Evolutionary conservation across 345 rosid species (phyloP), one percentile per base, ranked within the genome.

Genomic region (Iberis pinnata): DNA sequence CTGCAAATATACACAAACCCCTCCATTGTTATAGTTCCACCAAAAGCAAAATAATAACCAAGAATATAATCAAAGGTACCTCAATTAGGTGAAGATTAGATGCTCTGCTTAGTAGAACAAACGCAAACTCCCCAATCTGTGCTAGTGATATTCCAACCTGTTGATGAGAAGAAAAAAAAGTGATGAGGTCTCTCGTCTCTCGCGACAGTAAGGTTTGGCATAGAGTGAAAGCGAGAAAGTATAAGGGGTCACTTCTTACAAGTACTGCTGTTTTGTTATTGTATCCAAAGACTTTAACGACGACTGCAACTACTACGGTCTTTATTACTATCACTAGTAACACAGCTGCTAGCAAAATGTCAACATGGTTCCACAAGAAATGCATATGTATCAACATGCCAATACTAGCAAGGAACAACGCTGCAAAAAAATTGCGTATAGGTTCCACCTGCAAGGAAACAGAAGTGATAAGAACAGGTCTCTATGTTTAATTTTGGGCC

Each of bases 101-200:
- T 64, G 96, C 96, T 14, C 93, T 86, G 56, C 93, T 87, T 15
- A 87, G 87, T 43, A 87, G 82, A 60, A 87, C 93, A 74, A 87
- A 87, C 49, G 93, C 86, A 35, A 87, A 87, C 55, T 87, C 96
- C 33, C 96, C 96, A 46, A 87, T 87, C 74, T 87, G 96, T 26
- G 96, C 93, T 53, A 87, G 71, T 54, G 93, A 79, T 80, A 69
- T 10, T 51, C 69, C 69, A 45, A 69, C 73, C 73, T 68, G 64
- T 37, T n/a, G n/a, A n/a, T n/a, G n/a, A 56, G 25, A 22, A 3
- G 6, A 22, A 22, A 22, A 22, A 22, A 22, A 22, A 22, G 25
- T 22, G 25, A 22, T 3, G 25, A n/a, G n/a, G n/a, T n/a, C n/a
- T n/a, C n/a, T n/a, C 25, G 4, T 22, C 25, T 22, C 25, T 22